Evolutionary conservation across 2,329 filamentous ascomycete species (phyloP).

Genomic region (Cryoendolithus antarcticus): DNA sequence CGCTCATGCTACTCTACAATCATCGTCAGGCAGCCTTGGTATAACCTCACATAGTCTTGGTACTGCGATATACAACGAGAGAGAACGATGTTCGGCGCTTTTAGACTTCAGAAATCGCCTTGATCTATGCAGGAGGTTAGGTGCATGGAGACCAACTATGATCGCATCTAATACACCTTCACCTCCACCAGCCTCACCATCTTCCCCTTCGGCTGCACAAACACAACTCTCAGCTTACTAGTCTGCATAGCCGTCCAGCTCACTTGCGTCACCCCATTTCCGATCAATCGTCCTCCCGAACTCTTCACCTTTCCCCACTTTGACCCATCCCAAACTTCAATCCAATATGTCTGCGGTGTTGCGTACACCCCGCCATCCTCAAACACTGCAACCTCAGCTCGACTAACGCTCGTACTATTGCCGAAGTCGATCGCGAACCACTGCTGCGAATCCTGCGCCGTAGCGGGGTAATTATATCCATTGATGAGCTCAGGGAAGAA

Average conservation of each 20-base stretch:
- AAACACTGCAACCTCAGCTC: conserved; percentile 29
- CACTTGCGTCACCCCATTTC: conserved; percentile 27
- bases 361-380: conserved; percentile 19
- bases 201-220: conserved; percentile 20
- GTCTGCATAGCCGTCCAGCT: conserved; percentile 19
- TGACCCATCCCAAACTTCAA: conserved; percentile 17
- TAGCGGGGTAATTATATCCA: conserved; percentile 25
- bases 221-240: conserved; percentile 20
- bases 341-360: conserved; percentile 18
- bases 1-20: too few relatives aligned
- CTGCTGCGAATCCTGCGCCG: conserved; percentile 17
- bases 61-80: too few relatives aligned
- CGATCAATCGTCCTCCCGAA: conserved; percentile 14
- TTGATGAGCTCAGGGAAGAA: conserved; percentile 29
- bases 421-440: conserved; percentile 30
- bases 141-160: too few relatives aligned
- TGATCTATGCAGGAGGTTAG: too few relatives aligned
- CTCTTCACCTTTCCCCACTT: conserved; percentile 21
- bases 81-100: too few relatives aligned
- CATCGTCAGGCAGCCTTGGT: too few relatives aligned
- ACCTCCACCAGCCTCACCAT: conserved; percentile 28
- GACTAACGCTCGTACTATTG: conserved; percentile 13
- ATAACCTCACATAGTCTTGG: too few relatives aligned
- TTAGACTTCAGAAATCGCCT: too few relatives aligned
- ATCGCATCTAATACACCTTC: conserved; percentile 20